Base-by-base conservation (phyloP, 306 rosid species). In the Vachellia pachyceras region DNA sequence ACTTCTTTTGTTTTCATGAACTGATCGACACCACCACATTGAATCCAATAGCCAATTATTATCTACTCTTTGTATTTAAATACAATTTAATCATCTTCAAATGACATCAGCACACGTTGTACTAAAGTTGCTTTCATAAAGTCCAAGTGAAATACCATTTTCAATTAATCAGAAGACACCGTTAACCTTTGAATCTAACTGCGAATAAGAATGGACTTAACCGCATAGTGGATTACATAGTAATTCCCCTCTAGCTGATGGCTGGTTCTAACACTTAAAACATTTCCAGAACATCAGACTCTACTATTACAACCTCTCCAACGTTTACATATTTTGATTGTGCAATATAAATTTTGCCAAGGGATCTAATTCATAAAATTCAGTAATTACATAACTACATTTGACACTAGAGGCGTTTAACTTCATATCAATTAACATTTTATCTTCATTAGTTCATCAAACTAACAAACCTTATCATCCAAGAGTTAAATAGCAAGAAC, bases 361-460 rank as follows among this genome's bases (percentile, higher is more conserved):
- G 54, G 18, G n/a, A 18, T 35, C 36, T n/a, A 73, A 36, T 72
- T 25, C n/a, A 18, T 50, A 7, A 50, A 39, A 49, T 49, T 49
- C 55, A 17, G 20, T 15, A 36, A 73, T 18, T 36, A 18, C 33
- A 35, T 49, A 8, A 72, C 46, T 49, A 49, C 4, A 13, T 47
- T 47, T 13, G 63, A 72, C 22, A 23, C 10, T 20, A 44, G 8
- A 40, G 1, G 44, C 6, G 44, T 1, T 9, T 40, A 40, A 40
- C 44, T 40, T 40, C 44, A 33, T 20, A 35, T 33, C 33, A 40
- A 40, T 40, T n/a, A 7, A 63, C 18, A 40, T 67, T 50, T 77
- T 75, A 39, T 11, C 14, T n/a, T 63, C 17, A 57, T 68, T 46
- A 67, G 64, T 64, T 69, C 52, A 40, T 76, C 68, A 64, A 79